Base-by-base conservation (phyloP, 352 stramenopile genomes). In the Globisporangium nunn region DNA sequence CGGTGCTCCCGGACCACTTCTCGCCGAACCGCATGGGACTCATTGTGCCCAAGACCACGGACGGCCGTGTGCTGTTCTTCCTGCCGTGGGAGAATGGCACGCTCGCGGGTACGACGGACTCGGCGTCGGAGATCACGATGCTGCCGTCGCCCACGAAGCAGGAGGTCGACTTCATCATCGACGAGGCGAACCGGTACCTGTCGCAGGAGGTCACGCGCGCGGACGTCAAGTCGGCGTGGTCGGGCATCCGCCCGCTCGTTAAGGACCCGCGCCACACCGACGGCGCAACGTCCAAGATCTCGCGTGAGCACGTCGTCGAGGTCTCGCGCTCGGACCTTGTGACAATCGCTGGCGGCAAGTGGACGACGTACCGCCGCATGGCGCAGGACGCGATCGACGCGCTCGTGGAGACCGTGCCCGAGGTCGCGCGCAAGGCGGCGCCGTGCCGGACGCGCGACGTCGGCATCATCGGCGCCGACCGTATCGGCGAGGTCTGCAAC, bases 351-450 rank as follows among this genome's bases (percentile, higher is more conserved):
- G 95, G 95, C 18, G 95, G 95, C 58, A 98, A 98, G 75, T 98
- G 95, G 95, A 98, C 95, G 7, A 98, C 95, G 43, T 98, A 97
- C 70, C 84, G 95, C 45, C 80, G 90, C 48, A 98, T 98, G 95
- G 95, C 95, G 3, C 84, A 98, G 70, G 95, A 98, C 58, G 83
- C 88, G 43, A 87, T 98, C 53, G 90, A 98, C 68, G 87, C 88
- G 68, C 70, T 96, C 6, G 75, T 96, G 28, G 78, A 87, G 62
- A 73, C 78, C 12, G 70, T 87, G n/a, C 83, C 90, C 0, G 74
- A 88, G 63, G 56, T 96, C n/a, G 48, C 81, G 64, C 54, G 56
- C 57, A 93, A 94, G 71, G 76, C 81, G 33, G 53, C 68, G 46
- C 64, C 73, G 5, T 96, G 88, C 72, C 81, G 82, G 63, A 97